Evolutionary conservation across 768 basidiomycete genomes (phyloP).

Genomic region (Basidioascus undulatus): DNA sequence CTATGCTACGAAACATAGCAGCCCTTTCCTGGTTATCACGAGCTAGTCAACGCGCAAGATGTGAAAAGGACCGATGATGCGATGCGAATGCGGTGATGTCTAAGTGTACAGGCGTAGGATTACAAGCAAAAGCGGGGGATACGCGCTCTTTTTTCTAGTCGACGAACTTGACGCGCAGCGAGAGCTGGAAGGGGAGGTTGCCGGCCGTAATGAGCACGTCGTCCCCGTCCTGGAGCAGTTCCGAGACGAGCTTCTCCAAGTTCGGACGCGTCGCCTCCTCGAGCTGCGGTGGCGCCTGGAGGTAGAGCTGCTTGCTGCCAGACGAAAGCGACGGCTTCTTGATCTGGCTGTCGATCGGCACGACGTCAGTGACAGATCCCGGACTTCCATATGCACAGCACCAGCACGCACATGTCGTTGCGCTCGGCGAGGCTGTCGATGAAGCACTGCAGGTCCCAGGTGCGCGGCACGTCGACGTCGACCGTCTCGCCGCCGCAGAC

Average conservation of each 20-base stretch:
- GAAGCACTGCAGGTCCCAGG: slow-evolving; percentile 58
- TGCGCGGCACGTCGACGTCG: slow-evolving; percentile 41
- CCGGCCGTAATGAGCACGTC: slow-evolving; percentile 74
- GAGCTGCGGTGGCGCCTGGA: slow-evolving; percentile 78
- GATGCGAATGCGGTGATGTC: too few species aligned
- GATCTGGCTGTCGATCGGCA: slow-evolving; percentile 49
- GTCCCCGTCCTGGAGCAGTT: slow-evolving; percentile 49
- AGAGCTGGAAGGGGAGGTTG: slow-evolving; percentile 61
- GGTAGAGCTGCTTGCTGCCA: slow-evolving; percentile 52
- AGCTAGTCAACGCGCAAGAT: too few species aligned
- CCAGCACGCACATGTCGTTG: slow-evolving; percentile 55
- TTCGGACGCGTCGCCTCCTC: slow-evolving; percentile 77
- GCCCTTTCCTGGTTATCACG: too few species aligned
- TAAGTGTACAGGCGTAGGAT: too few species aligned
- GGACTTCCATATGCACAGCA: background rate
- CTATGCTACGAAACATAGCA: too few species aligned
- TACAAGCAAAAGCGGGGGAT: too few species aligned
- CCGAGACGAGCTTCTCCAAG: slow-evolving; percentile 58
- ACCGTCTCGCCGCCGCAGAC: slow-evolving; percentile 85
- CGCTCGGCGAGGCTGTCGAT: slow-evolving; percentile 69
- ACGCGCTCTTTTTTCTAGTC: too few species aligned
- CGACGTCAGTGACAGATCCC: slow-evolving; percentile 7
- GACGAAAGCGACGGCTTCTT: slow-evolving; percentile 82
- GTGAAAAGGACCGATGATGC: too few species aligned
- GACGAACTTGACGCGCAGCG: slow-evolving; percentile 19